phyloP scores from a whole-genome alignment of 345 rosid species.

The Murraya koenigii region DNA sequence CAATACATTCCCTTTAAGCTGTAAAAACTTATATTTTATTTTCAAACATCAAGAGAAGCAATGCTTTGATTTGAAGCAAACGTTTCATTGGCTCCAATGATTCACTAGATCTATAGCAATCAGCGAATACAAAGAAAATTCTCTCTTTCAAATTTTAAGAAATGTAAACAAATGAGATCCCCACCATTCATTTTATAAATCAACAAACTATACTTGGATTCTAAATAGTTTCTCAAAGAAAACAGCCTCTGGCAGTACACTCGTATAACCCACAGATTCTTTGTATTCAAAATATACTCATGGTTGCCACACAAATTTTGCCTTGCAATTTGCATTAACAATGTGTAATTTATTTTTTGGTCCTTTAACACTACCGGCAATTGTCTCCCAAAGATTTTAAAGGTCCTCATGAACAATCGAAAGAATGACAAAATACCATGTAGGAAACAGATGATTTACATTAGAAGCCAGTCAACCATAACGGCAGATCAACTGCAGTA shows the following conservation, averaged over 20 bases:
- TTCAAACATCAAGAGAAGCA: not conserved
- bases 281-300: not conserved
- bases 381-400: not conserved
- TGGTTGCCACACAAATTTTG: not conserved
- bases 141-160: not conserved
- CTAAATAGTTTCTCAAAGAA: not conserved
- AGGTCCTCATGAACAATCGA: not conserved
- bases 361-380: not conserved
- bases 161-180: not conserved
- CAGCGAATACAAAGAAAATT: not conserved
- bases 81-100: not conserved
- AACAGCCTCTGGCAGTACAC: not conserved
- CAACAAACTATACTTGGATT: not conserved
- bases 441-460: not conserved
- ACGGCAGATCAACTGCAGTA: not conserved
- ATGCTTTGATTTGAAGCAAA: constrained; percentile 1
- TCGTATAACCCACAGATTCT: not conserved
- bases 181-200: not conserved
- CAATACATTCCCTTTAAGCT: constrained; percentile 15
- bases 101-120: not conserved
- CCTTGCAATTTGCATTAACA: not conserved
- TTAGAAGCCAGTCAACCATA: not conserved
- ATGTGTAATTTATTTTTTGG: not conserved
- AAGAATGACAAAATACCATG: not conserved
- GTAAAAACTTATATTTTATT: not conserved